Base-by-base conservation (phyloP, 305 asterid species). In the Plantago lanceolata region DNA sequence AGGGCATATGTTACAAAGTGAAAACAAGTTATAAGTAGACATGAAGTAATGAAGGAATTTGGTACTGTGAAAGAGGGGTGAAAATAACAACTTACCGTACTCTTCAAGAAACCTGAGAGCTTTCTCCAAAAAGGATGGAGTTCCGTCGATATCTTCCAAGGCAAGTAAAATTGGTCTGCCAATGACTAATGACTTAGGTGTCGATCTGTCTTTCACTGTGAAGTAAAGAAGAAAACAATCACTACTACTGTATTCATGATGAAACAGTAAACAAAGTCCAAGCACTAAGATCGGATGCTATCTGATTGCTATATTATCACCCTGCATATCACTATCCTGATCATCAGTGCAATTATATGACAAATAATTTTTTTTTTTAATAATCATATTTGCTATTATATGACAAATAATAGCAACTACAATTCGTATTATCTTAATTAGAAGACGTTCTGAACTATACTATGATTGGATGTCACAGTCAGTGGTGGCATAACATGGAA, bases 91-190 rank as follows among this genome's bases (percentile, higher is more conserved):
- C 87, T 85, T 68, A 94, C 99, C 99, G 20, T 80, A 79, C 67
- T 79, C 94, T 82, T 94, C 99, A 40, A 94, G 70, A 75, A 90
- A 94, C 75, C 83, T 79, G 67, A 94, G 96, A 74, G 99, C 95
- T 79, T 94, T 94, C 79, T 94, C 99, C 85, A 94, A 67, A 78
- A 94, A 94, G 66, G 99, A 94, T 58, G 96, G 96, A 72, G 94
- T 85, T 71, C 99, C 99, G 59, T 94, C 99, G 65, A 85, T 80
- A 71, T 94, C 97, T 86, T 94, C 99, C 74, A 94, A 77, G 57
- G 99, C 99, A 78, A 94, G 97, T 79, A 94, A 82, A 77, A 94
- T 76, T 44, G 99, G 99, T 56, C 96, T 75, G 37, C 99, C 99
- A 76, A 90, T 61, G 65, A 94, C 97, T 78, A 85, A 61, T 57